Evolutionary conservation across 495 filamentous ascomycete genomes (phyloP).

Genomic region (Xylaria nigripes): DNA sequence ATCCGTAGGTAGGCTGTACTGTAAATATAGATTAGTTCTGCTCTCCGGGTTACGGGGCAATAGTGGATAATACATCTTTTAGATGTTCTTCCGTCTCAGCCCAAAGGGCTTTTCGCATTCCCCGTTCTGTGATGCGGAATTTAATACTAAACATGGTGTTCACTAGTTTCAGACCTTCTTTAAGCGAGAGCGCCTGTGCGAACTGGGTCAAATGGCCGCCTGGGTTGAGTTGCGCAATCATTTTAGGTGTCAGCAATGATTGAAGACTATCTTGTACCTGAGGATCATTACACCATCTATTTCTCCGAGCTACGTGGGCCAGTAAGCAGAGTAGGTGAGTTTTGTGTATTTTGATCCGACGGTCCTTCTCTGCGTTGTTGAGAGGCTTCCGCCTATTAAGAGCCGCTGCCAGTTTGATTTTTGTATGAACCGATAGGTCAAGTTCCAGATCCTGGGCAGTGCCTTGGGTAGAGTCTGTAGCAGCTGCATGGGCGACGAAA

Average conservation of each 20-base stretch:
- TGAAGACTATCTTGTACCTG: slow-evolving; percentile 54
- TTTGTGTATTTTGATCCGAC: slow-evolving; percentile 74
- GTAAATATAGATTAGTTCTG: slow-evolving; percentile 17
- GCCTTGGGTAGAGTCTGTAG: slow-evolving; percentile 23
- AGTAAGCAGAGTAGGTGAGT: slow-evolving; percentile 76
- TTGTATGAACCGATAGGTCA: slow-evolving; percentile 37
- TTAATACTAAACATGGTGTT: slow-evolving; percentile 55
- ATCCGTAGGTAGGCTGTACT: slow-evolving; percentile 50
- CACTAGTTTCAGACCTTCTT: slow-evolving; percentile 65
- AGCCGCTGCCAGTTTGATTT: slow-evolving; percentile 20
- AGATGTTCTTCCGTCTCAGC: slow-evolving; percentile 52
- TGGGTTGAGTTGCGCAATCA: slow-evolving; percentile 55
- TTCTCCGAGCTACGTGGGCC: slow-evolving; percentile 63
- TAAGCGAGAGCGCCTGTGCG: slow-evolving; percentile 59
- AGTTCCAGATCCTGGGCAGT: slow-evolving; percentile 52
- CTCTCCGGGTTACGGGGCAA: not conserved
- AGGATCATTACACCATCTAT: slow-evolving; percentile 81
- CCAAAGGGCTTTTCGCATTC: slow-evolving; percentile 65
- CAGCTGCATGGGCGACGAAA: slow-evolving; percentile 17
- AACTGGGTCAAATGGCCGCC: slow-evolving; percentile 58
- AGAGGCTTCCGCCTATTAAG: slow-evolving; percentile 51
- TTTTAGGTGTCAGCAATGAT: slow-evolving; percentile 51
- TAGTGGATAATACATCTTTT: slow-evolving; percentile 41
- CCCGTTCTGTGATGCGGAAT: slow-evolving; percentile 63
- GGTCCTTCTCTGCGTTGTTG: slow-evolving; percentile 59